Evolutionary conservation across 73 alveolate species (phyloP), one percentile per base, ranked within the genome.

Genomic region (Paramecium sexaurelia): DNA sequence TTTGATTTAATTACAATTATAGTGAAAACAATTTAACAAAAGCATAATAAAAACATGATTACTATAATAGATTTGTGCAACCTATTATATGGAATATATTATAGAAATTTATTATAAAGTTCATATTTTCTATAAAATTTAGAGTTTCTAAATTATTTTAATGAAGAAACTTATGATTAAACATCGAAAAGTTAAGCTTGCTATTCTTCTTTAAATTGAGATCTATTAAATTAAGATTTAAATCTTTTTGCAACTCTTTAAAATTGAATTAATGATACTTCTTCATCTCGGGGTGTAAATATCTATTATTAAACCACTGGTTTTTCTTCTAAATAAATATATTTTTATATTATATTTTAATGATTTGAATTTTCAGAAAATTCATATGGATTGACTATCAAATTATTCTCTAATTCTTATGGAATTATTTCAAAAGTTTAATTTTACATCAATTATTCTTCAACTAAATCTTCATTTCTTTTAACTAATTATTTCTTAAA

Each of bases 41-140:
- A 35, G 24, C 37, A 71, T 20, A 37, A 35, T 33, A 71, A 19
- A 35, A 71, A 35, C 37, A 71, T 35, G 3, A 71, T 29, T 3
- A n/a, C 56, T 8, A 36, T 71, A 11, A 71, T n/a, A 2, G 9
- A 10, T n/a, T 71, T 32, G 35, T 71, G 86, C 3, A 35, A 0
- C 3, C 35, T 13, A 7, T 32, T 32, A 71, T 35, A 8, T 13
- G 86, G 55, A 8, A 35, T n/a, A 7, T 71, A 36, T 33, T 36
- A 13, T 8, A 35, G 24, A 71, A 71, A 35, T 15, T 71, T 71
- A 32, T 15, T 71, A 36, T 35, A 71, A 20, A 71, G 55, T 37
- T 78, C 90, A 78, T 78, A 78, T 78, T 78, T 78, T 26, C 55
- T 17, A 78, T 41, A 78, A 45, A 78, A 78, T 2, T 26, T 45